Evolutionary conservation across 1,284 basidiomycete species (phyloP), one percentile per base, ranked within the genome.

Genomic region (Irpex sp.): DNA sequence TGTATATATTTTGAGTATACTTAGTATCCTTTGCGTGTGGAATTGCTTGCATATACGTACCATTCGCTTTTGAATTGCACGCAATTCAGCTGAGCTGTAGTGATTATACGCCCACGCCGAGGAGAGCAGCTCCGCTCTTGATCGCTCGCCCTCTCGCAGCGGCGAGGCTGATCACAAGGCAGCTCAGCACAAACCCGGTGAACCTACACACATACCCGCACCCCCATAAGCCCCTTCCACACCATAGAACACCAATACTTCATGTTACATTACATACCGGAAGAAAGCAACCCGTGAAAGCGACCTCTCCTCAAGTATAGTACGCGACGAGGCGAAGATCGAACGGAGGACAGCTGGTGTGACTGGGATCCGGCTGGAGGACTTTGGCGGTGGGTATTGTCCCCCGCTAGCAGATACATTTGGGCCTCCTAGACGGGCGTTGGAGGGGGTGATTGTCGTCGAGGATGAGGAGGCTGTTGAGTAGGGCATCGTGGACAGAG

Each of bases 201-300:
- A 92, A 92, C 64, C 90, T 92, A 21, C n/a, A n/a, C n/a, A n/a
- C n/a, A n/a, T n/a, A n/a, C n/a, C n/a, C n/a, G n/a, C n/a, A n/a
- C n/a, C n/a, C n/a, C n/a, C n/a, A n/a, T n/a, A n/a, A n/a, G n/a
- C n/a, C n/a, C n/a, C n/a, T n/a, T n/a, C n/a, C n/a, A n/a, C n/a
- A n/a, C n/a, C n/a, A n/a, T n/a, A n/a, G n/a, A n/a, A n/a, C n/a
- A n/a, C n/a, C n/a, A n/a, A n/a, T n/a, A n/a, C n/a, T n/a, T n/a
- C n/a, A n/a, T n/a, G 28, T 28, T 4, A 7, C 2, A 7, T 33
- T 33, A 33, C 69, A 62, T 71, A 88, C 90, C 91, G 82, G 73
- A 93, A 93, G 78, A 93, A 93, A 52, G 91, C 90, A 54, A 90
- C 80, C 14, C 90, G 82, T 42, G 90, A 93, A 57, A 93, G 84